Evolutionary conservation across 805 yeast genomes (phyloP).

Genomic region (Saccharomycopsis vini): DNA sequence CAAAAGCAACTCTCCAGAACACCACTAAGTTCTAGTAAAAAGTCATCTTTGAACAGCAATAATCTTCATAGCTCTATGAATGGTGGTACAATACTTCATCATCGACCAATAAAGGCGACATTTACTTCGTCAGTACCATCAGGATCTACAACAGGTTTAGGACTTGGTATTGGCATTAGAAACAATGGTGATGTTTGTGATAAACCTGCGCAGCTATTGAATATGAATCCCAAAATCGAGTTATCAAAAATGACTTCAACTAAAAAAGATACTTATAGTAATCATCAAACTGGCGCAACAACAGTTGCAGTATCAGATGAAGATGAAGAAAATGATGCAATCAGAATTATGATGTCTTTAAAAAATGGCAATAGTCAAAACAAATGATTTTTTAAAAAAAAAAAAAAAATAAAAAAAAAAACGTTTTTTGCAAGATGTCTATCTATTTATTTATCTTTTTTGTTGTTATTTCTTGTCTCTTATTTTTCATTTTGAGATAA

Average conservation of each 20-base stretch:
- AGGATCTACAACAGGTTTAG: neutral
- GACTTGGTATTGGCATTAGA: neutral
- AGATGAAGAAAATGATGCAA: constrained; percentile 17
- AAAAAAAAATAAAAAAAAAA: too few species aligned
- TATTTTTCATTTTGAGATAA: too few species aligned
- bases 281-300: neutral
- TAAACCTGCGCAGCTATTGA: constrained; percentile 7
- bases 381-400: neutral
- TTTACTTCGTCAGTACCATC: neutral
- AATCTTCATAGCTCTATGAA: neutral
- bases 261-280: neutral
- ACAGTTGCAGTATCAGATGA: constrained; percentile 2
- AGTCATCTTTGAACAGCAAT: neutral
- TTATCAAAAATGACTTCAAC: neutral
- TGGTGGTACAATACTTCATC: neutral
- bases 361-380: constrained; percentile 10
- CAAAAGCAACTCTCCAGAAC: constrained; percentile 2
- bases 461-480: too few species aligned
- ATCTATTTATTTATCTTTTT: too few species aligned
- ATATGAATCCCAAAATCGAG: constrained; percentile 5
- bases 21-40: neutral
- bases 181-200: neutral
- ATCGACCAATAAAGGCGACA: neutral
- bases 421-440: too few species aligned
- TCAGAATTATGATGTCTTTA: constrained; percentile 19